Evolutionary conservation across 768 basidiomycete genomes (phyloP), one percentile per base, ranked within the genome.

Genomic region (Pisolithus albus): DNA sequence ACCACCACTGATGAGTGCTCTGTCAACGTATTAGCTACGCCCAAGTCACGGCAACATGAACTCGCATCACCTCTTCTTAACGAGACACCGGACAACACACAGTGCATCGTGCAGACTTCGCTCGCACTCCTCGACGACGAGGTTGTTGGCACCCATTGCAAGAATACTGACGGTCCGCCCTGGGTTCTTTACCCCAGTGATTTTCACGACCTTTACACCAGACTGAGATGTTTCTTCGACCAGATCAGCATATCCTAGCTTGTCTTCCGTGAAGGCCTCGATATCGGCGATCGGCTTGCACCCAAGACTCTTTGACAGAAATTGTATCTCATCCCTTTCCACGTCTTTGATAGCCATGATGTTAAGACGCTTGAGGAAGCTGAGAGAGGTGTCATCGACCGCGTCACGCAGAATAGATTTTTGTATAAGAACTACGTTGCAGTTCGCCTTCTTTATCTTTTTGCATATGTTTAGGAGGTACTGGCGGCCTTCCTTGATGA

Each of bases 381-480:
- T 93, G 55, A 99, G 86, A 7, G 96, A 92, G 19, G 92, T 86
- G 54, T 97, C 96, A 66, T 95, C 96, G 51, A 98, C 94, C n/a
- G 95, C 96, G 63, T 99, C 96, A 48, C 96, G 91, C 40, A 99
- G 81, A 65, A 99, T 99, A 41, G 96, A 98, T 70, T 99, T 99
- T 77, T 99, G 96, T 64, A 99, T 96, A 43, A 99, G 81, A 46
- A 99, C 84, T 47, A 97, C 96, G 62, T 98, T 99, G 79, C 96
- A 98, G 59, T 94, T 94, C n/a, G 93, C 86, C 72, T 96, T 97
- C 70, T 98, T 99, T 72, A 99, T 98, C 72, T 93, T 94, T 72
- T 98, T 98, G 83, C 92, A 95, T 49, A 98, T 82, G 67, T 93
- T 97, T 62, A 99, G 83, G 52, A 99, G 80, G 69, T 99, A 98